These are phyloP conservation scores for Gillenia trifoliata DNA, from an alignment of 306 rosid species.

Conservation along the genomic window DNA sequence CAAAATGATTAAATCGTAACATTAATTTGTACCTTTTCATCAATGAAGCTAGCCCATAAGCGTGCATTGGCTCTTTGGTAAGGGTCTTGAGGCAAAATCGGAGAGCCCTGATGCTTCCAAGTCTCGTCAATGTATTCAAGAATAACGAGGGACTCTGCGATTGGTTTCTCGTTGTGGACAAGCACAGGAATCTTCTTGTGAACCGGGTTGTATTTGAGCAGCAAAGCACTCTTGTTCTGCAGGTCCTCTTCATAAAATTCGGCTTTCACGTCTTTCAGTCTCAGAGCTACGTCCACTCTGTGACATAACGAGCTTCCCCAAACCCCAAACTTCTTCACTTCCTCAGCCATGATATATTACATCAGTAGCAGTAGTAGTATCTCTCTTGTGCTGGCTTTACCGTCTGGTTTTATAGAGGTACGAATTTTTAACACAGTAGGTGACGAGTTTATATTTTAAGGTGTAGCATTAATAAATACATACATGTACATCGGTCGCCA, in stretches of 20 bases:
- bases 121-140: slow-evolving; percentile 48
- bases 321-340: slow-evolving; percentile 31
- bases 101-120: slow-evolving; percentile 22
- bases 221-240: slow-evolving; percentile 31
- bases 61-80: slow-evolving; percentile 47
- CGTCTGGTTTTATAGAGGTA: neutral
- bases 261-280: slow-evolving; percentile 45
- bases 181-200: slow-evolving; percentile 55
- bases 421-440: too few relatives aligned
- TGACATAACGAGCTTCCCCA: slow-evolving; percentile 32
- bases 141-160: slow-evolving; percentile 52
- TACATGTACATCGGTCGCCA: neutral
- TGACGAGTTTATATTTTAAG: too few relatives aligned
- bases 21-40: slow-evolving; percentile 41
- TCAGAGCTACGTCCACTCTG: slow-evolving; percentile 14
- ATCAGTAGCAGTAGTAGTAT: too few relatives aligned
- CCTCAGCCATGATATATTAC: slow-evolving; percentile 11
- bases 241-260: slow-evolving; percentile 33
- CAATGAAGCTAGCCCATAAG: slow-evolving; percentile 59
- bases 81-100: slow-evolving; percentile 48
- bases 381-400: too few relatives aligned
- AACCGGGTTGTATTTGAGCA: slow-evolving; percentile 56
- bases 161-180: slow-evolving; percentile 47
- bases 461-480: too few relatives aligned
- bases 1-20: neutral